phyloP scores from a whole-genome alignment of 2,329 filamentous ascomycete genomes.

The Phialophora chinensis region DNA sequence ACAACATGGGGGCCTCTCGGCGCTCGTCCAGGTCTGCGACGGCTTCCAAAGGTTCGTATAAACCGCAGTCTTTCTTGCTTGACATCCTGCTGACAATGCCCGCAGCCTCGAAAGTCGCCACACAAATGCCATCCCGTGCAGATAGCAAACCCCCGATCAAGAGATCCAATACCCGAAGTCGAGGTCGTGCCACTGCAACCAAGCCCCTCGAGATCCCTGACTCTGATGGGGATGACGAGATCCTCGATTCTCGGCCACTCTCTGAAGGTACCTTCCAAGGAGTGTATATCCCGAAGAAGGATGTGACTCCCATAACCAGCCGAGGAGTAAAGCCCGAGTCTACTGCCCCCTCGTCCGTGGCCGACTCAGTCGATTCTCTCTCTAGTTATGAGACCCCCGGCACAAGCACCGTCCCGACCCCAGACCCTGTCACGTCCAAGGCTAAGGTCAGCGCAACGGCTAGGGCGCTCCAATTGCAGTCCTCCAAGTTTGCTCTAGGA shows the following conservation, averaged over 20 bases:
- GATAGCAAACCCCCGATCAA: conserved; percentile 15
- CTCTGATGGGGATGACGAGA: conserved; percentile 32
- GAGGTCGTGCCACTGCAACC: conserved; percentile 17
- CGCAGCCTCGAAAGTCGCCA: conserved; percentile 33
- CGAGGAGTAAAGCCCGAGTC: conserved; percentile 37
- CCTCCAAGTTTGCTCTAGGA: conserved; percentile 56
- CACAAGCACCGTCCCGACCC: conserved; percentile 65
- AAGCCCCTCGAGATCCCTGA: conserved; percentile 36
- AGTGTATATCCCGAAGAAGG: conserved; percentile 28
- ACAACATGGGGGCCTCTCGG: conserved; percentile 33
- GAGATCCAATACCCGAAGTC: conserved; percentile 21
- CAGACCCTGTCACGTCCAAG: conserved; percentile 43
- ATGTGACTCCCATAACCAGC: conserved; percentile 7
- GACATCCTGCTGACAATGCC: conserved; percentile 4
- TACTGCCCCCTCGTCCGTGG: conserved; percentile 50
- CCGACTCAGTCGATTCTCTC: conserved; percentile 47
- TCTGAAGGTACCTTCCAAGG: conserved; percentile 31
- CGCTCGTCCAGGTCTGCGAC: conserved; percentile 27
- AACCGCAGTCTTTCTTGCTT: neutral
- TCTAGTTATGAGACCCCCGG: conserved; percentile 66
- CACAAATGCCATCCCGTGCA: conserved; percentile 28
- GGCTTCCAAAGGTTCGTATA: conserved; percentile 21
- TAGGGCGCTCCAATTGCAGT: conserved; percentile 55
- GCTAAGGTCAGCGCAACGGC: conserved; percentile 50
- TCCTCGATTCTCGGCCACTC: conserved; percentile 17